Conservation (phyloP, 306 rosid species). For the Prunus persica region DNA sequence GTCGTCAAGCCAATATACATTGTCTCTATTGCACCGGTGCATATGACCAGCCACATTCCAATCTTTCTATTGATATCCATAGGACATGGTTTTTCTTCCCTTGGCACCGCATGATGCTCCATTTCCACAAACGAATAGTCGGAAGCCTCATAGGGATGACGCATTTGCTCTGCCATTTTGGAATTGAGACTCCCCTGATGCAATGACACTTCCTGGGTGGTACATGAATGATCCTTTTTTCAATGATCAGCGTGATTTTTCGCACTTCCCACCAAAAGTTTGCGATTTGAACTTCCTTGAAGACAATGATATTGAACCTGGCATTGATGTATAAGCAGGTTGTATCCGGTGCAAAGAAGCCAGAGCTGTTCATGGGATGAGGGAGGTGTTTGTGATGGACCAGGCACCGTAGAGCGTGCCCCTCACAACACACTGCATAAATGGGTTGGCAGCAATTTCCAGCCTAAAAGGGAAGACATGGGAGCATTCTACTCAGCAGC, state of each 20-base stretch:
- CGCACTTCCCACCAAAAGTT: conserved; percentile 14
- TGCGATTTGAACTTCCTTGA: neutral
- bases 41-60: conserved; percentile 2
- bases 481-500: conserved; percentile 26
- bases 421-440: conserved; percentile 26
- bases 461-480: conserved; percentile 12
- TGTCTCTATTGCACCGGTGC: conserved; percentile 28
- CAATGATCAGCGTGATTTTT: neutral
- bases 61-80: conserved; percentile 10
- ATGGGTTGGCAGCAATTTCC: conserved; percentile 20
- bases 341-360: conserved; percentile 14
- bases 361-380: conserved; percentile 28
- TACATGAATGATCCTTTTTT: neutral
- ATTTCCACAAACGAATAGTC: conserved; percentile 22
- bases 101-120: conserved; percentile 20
- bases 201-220: conserved; percentile 15
- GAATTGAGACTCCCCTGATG: conserved; percentile 25
- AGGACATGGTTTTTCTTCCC: conserved; percentile 21
- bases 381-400: conserved; percentile 7
- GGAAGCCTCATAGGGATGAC: conserved; percentile 23
- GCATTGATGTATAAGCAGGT: conserved; percentile 20
- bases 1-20: conserved; percentile 19
- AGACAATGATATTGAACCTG: neutral
- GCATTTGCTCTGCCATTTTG: conserved; percentile 30
- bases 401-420: conserved; percentile 3